Percentiles rank a stretch among this genome's conserved stretches.
phyloP scores from a whole-genome alignment of 23 red algal species.

The Gracilaria domingensis region DNA sequence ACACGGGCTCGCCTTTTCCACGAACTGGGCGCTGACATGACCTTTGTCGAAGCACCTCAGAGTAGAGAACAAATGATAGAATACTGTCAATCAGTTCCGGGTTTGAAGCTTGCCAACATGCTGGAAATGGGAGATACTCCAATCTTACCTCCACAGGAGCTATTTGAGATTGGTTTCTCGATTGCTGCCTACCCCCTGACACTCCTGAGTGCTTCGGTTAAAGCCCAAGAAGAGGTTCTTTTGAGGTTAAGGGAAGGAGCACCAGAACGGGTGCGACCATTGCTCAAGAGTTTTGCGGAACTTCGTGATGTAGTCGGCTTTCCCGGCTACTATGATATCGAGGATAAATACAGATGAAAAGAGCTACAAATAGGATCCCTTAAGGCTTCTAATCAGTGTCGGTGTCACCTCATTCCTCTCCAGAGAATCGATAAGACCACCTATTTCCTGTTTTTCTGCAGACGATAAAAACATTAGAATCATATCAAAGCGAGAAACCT shows the following conservation, averaged over 20 bases:
- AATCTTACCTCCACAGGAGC: slow-evolving; percentile 75
- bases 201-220: slow-evolving; percentile 82
- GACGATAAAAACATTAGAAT: slow-evolving; percentile 56
- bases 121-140: slow-evolving; percentile 92
- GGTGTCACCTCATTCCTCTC: slow-evolving; percentile 9
- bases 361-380: slow-evolving; percentile 5
- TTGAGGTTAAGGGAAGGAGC: slow-evolving; percentile 68
- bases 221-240: slow-evolving; percentile 86
- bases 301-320: slow-evolving; percentile 89
- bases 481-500: slow-evolving; percentile 38
- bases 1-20: slow-evolving; percentile 74
- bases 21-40: slow-evolving; percentile 88
- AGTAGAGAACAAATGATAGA: slow-evolving; percentile 62
- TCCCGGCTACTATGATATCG: slow-evolving; percentile 65
- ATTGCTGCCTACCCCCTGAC: slow-evolving; percentile 96
- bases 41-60: slow-evolving; percentile 93
- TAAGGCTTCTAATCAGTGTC: slow-evolving; percentile 1
- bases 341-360: not conserved
- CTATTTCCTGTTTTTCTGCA: slow-evolving; percentile 12
- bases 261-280: slow-evolving; percentile 65
- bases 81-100: slow-evolving; percentile 54
- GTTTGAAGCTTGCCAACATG: slow-evolving; percentile 88
- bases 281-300: slow-evolving; percentile 80
- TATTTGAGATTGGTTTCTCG: slow-evolving; percentile 84
- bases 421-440: slow-evolving; percentile 15